Evolutionary conservation across 164 flowering plant genomes (phyloP).

Genomic region (Annona cherimola): DNA sequence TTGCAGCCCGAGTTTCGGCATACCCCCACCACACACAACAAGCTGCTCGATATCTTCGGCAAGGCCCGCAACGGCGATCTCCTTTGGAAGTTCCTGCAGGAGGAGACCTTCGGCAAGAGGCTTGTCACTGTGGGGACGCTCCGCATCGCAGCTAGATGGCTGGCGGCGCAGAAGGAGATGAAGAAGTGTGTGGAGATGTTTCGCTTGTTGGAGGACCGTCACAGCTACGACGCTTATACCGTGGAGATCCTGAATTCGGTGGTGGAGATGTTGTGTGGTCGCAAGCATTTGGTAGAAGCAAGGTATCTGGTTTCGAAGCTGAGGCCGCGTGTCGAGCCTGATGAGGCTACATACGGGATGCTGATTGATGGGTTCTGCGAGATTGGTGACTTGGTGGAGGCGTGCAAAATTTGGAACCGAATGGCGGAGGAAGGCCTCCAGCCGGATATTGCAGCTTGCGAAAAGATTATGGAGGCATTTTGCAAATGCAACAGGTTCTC

Average conservation of each 20-base stretch:
- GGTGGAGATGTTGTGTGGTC: conserved; percentile 48
- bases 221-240: conserved; percentile 36
- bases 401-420: conserved; percentile 76
- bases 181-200: conserved; percentile 77
- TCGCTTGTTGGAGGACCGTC: conserved; percentile 55
- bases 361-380: conserved; percentile 73
- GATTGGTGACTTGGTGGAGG: conserved; percentile 64
- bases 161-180: conserved; percentile 73
- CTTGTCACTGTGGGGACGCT: conserved; percentile 54
- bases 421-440: conserved; percentile 77
- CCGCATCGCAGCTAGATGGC: conserved; percentile 40
- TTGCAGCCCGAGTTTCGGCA: conserved; percentile 41
- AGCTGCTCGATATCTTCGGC: conserved; percentile 57
- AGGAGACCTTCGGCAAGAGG: conserved; percentile 35
- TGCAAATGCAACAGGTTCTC: conserved; percentile 53
- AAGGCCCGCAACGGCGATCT: conserved; percentile 61
- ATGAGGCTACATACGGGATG: conserved; percentile 45
- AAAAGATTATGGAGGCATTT: conserved; percentile 62
- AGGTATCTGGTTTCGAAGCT: conserved; percentile 49
- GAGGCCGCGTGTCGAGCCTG: conserved; percentile 45
- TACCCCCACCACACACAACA: conserved; percentile 64
- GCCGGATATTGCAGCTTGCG: conserved; percentile 38
- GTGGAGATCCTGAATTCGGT: conserved; percentile 55
- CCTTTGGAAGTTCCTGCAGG: conserved; percentile 49
- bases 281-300: conserved; percentile 67